Evolutionary conservation across 495 filamentous ascomycete genomes (phyloP).

Genomic region (Jackrogersella multiformis): DNA sequence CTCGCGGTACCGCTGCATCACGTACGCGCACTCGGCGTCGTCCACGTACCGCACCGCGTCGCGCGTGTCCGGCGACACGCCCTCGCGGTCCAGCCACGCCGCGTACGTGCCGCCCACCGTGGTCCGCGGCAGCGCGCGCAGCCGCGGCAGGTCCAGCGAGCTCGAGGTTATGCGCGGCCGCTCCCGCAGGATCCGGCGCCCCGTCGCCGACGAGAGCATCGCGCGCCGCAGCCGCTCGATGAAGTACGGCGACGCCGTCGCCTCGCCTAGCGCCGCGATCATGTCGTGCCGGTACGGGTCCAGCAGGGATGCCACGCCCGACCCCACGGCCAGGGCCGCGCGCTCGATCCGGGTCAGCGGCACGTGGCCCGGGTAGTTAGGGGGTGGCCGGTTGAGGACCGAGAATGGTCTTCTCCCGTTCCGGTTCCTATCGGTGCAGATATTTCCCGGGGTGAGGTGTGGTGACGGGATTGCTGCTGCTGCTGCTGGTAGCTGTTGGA

Average conservation of each 20-base stretch:
- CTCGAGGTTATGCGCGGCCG: conserved; percentile 87
- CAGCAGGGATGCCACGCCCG: conserved; percentile 78
- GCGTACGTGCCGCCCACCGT: conserved; percentile 88
- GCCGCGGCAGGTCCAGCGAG: conserved; percentile 72
- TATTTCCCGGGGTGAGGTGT: background rate
- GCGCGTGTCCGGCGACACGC: conserved; percentile 90
- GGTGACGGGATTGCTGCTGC: background rate
- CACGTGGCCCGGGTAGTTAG: conserved; percentile 91
- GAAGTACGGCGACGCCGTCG: conserved; percentile 94
- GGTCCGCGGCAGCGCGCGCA: conserved; percentile 75
- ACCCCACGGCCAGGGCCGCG: conserved; percentile 80
- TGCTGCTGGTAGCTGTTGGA: background rate
- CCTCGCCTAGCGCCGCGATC: conserved; percentile 91
- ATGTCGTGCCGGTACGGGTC: conserved; percentile 89
- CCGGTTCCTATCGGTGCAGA: background rate
- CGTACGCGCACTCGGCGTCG: conserved; percentile 93
- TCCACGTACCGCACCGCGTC: conserved; percentile 86
- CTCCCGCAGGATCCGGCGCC: conserved; percentile 89
- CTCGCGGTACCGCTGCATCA: conserved; percentile 98
- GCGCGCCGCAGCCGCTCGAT: conserved; percentile 89
- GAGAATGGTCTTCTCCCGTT: conserved; percentile 69
- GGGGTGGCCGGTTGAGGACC: conserved; percentile 79
- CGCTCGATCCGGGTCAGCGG: conserved; percentile 83
- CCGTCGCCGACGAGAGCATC: conserved; percentile 86
- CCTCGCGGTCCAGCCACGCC: conserved; percentile 89